Evolutionary conservation across 139 green algal genomes (phyloP), one percentile per base, ranked within the genome.

Genomic region (Closterium sp.): DNA sequence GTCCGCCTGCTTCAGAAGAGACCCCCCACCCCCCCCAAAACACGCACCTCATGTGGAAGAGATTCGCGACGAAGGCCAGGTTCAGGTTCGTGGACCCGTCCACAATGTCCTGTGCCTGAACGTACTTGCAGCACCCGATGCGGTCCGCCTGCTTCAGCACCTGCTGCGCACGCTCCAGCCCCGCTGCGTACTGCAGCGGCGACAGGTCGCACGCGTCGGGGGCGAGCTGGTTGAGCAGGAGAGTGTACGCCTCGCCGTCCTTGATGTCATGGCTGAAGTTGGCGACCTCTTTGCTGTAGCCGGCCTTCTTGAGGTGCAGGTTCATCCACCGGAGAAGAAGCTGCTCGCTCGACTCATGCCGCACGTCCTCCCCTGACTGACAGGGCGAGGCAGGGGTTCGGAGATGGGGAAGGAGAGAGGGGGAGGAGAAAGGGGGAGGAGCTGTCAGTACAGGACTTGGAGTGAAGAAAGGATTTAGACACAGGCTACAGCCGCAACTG

Each of bases 311-410:
- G 1, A 95, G 87, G 86, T 95, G 93, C 91, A 88, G 43, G 43
- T 93, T 93, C 23, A 95, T 31, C 93, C 93, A 95, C 38, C 91
- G 89, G 35, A 95, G 86, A 86, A 95, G 64, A 33, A 95, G 64
- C 84, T 91, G n/a, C 34, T 95, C 91, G 7, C 88, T 31, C 35
- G 93, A 69, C 30, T 86, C 83, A 9, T 86, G n/a, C 8, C 30
- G 83, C n/a, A 32, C 83, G 30, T 86, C 83, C n/a, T 86, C 83
- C 83, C 30, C 83, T 16, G 30, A 34, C 55, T 76, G 55, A 10
- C 38, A 66, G 38, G 4, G 12, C 9, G 38, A 8, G 38, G 4
- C 38, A 66, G 38, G 55, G 55, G n/a, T n/a, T n/a, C n/a, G n/a
- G n/a, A n/a, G n/a, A n/a, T n/a, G n/a, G n/a, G n/a, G n/a, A n/a